Conservation (phyloP, 768 basidiomycete genomes). For the Royoungia palumana region DNA sequence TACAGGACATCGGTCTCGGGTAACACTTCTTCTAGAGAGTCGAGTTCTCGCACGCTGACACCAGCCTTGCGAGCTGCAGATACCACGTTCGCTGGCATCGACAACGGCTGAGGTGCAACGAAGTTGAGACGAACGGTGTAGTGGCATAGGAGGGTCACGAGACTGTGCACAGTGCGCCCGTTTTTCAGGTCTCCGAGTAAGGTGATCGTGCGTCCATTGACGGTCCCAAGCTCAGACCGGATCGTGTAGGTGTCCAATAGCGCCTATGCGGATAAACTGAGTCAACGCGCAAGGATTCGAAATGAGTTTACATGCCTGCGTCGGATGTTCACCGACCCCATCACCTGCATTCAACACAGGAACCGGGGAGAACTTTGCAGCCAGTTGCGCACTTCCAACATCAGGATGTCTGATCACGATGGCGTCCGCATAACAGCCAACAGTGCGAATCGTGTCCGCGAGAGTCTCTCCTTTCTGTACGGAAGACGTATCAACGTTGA, state of each 20-base stretch:
- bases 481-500: slow-evolving; percentile 78
- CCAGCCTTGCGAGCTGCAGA: slow-evolving; percentile 81
- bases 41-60: slow-evolving; percentile 71
- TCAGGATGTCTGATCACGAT: slow-evolving; percentile 94
- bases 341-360: slow-evolving; percentile 97
- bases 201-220: slow-evolving; percentile 93
- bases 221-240: slow-evolving; percentile 95
- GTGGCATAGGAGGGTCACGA: slow-evolving; percentile 86
- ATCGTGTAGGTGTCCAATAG: slow-evolving; percentile 91
- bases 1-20: slow-evolving; percentile 94
- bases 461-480: slow-evolving; percentile 92
- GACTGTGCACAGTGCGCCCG: slow-evolving; percentile 94
- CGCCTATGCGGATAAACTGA: slow-evolving; percentile 44
- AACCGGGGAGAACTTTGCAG: slow-evolving; percentile 95
- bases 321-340: slow-evolving; percentile 96
- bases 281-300: neutral
- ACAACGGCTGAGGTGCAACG: slow-evolving; percentile 80
- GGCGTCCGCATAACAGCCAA: slow-evolving; percentile 93
- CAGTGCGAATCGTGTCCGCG: slow-evolving; percentile 88
- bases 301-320: slow-evolving; percentile 58
- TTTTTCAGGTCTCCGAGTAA: slow-evolving; percentile 96
- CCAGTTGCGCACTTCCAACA: slow-evolving; percentile 88
- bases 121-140: slow-evolving; percentile 96
- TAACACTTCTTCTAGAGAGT: slow-evolving; percentile 89
- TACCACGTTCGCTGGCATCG: slow-evolving; percentile 88